phyloP scores from a whole-genome alignment of 2,329 filamentous ascomycete genomes.

The Didymella segeticola region DNA sequence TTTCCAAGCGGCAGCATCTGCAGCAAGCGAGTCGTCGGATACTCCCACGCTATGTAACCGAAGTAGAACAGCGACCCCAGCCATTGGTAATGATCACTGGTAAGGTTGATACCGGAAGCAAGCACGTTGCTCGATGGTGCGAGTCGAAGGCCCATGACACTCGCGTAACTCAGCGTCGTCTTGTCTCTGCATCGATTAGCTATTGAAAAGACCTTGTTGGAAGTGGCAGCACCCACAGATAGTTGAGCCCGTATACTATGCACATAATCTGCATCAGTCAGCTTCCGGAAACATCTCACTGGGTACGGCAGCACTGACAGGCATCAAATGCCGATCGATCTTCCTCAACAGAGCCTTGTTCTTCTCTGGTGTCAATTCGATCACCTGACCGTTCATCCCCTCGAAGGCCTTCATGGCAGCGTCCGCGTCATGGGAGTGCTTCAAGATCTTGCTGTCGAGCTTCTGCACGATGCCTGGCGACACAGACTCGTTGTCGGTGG shows the following conservation, averaged over 20 bases:
- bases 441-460: constrained; percentile 39
- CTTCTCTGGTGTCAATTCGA: constrained; percentile 63
- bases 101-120: constrained; percentile 52
- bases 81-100: constrained; percentile 61
- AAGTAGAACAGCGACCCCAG: constrained; percentile 60
- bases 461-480: constrained; percentile 20
- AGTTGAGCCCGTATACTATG: constrained; percentile 65
- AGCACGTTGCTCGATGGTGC: constrained; percentile 37
- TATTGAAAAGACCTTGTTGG: no score
- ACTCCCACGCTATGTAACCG: constrained; percentile 67
- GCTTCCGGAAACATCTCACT: neutral
- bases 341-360: constrained; percentile 65
- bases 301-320: constrained; percentile 38
- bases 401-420: constrained; percentile 66
- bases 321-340: constrained; percentile 69
- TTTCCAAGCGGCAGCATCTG: constrained; percentile 71
- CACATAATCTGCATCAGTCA: constrained; percentile 57
- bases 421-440: constrained; percentile 65
- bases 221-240: constrained; percentile 22
- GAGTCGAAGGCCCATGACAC: constrained; percentile 57
- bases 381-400: constrained; percentile 56
- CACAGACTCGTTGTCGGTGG: constrained; percentile 12
- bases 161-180: constrained; percentile 60
- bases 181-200: constrained; percentile 52
- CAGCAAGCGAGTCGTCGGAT: constrained; percentile 69